Base-by-base conservation (phyloP, 768 basidiomycete species). In the Lentinula guzmanii region DNA sequence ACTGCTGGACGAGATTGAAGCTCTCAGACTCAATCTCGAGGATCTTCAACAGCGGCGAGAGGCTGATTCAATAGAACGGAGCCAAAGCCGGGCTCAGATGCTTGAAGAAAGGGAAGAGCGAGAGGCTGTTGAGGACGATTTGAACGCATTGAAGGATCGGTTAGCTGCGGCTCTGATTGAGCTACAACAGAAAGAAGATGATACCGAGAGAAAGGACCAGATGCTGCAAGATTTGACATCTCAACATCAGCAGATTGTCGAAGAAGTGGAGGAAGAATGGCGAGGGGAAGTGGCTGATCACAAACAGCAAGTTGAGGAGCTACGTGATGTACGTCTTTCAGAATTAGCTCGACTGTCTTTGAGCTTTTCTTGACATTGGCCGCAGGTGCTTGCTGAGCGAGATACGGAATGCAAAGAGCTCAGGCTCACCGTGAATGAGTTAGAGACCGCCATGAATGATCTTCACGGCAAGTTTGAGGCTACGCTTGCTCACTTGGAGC, bases 111-210 rank as follows among this genome's bases (percentile, higher is more conserved):
- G 83, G 16, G 90, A 91, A 64, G 87, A 87, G 61, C 77, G 87
- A 11, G 91, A 92, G 67, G 86, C 84, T 2, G 82, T 90, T n/a
- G 90, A 93, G 68, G 89, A 90, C 2, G 86, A 86, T 65, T 68
- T 93, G 53, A 91, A 91, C 65, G 79, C 86, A 0, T 71, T 89
- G 39, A 78, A 86, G 52, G 92, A 94, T 74, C 86, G 85, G 70
- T 78, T 92, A 8, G 91, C 92, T 1, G 91, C 90, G 0, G 82
- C 85, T 1, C 80, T 86, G 70, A 93, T 94, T 64, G 91, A 93
- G 72, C 74, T 93, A 31, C 89, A 92, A 71, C 87, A 91, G 71
- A 90, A 85, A 72, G 91, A 95, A 67, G 90, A 95, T 63, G 95
- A 96, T 34, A 72, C 94, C 21, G 92, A 94, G 57, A 76, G 86